A percentile compares a stretch with the other conserved stretches of the same genome.
Evolutionary conservation across 345 rosid genomes (phyloP).

Genomic region (Corymbia maculata): DNA sequence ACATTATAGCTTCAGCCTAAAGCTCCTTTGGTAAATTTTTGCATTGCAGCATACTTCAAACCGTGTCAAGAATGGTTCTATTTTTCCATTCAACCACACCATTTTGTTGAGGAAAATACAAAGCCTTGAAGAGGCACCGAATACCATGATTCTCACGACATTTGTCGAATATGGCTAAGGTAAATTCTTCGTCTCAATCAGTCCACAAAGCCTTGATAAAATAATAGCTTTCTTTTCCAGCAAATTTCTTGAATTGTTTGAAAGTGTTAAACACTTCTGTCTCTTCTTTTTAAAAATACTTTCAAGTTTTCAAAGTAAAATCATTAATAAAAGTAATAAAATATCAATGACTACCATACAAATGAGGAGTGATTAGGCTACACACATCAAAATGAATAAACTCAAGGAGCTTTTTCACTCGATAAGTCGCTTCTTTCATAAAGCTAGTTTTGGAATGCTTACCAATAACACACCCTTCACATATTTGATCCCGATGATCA

Average conservation of each 20-base stretch:
- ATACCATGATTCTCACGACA: background rate
- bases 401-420: no score
- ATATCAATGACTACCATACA: no score
- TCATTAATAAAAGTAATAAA: no score
- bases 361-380: no score
- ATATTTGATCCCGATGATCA: no score
- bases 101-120: background rate
- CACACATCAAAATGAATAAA: no score
- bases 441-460: no score
- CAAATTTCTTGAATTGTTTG: background rate
- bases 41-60: background rate
- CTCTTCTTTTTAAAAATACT: background rate
- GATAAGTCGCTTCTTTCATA: no score
- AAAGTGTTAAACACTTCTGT: background rate
- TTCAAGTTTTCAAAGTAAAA: background rate
- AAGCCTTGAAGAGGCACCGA: background rate
- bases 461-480: no score
- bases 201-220: background rate
- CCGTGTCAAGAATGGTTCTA: background rate
- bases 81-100: background rate
- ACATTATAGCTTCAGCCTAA: background rate
- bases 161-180: background rate
- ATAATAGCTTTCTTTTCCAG: background rate
- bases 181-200: background rate
- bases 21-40: background rate